Evolutionary conservation across 257 asterid species (phyloP).

Genomic region (Solanum lycopersicoides): DNA sequence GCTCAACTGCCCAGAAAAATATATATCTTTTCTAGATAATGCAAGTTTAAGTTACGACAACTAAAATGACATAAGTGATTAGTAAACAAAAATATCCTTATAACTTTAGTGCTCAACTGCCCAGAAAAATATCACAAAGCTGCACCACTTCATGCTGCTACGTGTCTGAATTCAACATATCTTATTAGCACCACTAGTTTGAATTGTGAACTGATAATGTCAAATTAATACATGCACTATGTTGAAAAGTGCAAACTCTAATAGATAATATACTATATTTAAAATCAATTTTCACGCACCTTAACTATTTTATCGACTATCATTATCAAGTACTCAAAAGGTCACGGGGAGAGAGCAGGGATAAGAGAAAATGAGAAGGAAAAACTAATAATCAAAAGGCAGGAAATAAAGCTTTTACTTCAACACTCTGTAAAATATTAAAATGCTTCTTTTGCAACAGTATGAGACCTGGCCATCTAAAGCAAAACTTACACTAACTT

Average conservation of each 20-base stretch:
- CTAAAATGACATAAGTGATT: not conserved
- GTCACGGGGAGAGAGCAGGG: not conserved
- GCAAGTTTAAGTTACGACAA: not conserved
- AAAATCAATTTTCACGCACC: not conserved
- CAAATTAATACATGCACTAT: not conserved
- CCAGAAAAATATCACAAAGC: not conserved
- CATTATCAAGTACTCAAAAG: not conserved
- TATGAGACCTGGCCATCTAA: not conserved
- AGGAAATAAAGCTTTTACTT: not conserved
- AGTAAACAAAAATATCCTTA: not conserved
- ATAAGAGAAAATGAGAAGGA: not conserved
- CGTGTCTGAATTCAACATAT: not conserved
- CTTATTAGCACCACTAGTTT: not conserved
- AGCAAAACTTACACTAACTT: conserved; percentile 1
- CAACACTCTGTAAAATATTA: not conserved
- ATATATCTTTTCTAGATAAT: too few relatives aligned
- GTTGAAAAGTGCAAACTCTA: not conserved
- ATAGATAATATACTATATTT: not conserved
- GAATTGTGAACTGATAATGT: not conserved
- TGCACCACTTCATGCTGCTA: not conserved
- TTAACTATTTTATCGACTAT: not conserved
- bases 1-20: not conserved
- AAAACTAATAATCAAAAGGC: not conserved
- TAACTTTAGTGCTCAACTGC: not conserved
- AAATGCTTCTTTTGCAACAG: not conserved